Conservation (phyloP, 257 asterid genomes). For the Fraxinus pennsylvanica region DNA sequence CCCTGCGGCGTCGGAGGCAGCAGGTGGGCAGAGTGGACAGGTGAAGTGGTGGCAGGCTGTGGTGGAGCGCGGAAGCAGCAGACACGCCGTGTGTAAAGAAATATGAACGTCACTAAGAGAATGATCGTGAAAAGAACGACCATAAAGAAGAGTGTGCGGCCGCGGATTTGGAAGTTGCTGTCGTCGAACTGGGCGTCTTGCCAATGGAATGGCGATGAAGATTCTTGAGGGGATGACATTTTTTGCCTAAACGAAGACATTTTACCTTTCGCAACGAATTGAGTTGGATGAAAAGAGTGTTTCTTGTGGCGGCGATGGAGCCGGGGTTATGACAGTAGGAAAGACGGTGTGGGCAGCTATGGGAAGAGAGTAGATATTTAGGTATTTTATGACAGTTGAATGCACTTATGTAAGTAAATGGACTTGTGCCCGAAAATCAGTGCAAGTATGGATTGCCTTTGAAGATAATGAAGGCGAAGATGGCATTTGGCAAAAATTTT, state of each 20-base stretch:
- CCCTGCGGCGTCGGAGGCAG: constrained; percentile 44
- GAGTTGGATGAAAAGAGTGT: not conserved
- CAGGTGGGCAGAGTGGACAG: constrained; percentile 36
- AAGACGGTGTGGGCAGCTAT: not conserved
- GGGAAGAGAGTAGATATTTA: not conserved
- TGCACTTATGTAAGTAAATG: not conserved
- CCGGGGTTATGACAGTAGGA: not conserved
- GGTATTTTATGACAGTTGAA: not conserved
- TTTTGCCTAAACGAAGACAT: no score
- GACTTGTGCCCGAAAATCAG: not conserved
- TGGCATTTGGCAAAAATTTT: no score
- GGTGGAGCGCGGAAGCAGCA: constrained; percentile 38
- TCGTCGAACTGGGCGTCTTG: constrained; percentile 77
- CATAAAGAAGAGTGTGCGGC: constrained; percentile 70
- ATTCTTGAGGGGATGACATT: constrained; percentile 27
- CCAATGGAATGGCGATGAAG: constrained; percentile 63
- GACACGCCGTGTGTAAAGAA: constrained; percentile 67
- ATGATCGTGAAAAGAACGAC: constrained; percentile 51
- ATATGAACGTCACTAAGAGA: constrained; percentile 44
- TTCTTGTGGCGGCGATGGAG: not conserved
- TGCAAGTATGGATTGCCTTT: no score
- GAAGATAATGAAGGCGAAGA: no score
- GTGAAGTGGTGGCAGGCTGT: constrained; percentile 7
- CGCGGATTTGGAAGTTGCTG: constrained; percentile 65
- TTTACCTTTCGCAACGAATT: no score